Percentiles rank a stretch among this genome's conserved stretches.
Evolutionary conservation across 2,329 filamentous ascomycete species (phyloP).

Genomic region (Dactylonectria macrodidyma): DNA sequence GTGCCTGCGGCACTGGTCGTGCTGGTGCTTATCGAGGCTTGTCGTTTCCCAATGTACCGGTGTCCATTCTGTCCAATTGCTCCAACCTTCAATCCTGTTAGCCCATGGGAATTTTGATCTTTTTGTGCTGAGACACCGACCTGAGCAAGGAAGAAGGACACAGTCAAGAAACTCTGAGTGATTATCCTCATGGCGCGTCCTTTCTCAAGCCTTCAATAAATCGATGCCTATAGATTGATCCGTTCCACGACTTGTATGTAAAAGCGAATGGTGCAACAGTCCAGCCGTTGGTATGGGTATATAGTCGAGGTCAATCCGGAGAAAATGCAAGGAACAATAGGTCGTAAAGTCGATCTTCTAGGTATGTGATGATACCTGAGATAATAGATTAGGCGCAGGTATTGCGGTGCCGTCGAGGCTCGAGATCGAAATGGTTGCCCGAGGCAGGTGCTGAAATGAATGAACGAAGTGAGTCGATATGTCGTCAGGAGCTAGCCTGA

Average conservation of each 20-base stretch:
- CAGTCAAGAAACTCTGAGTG: conserved; percentile 11
- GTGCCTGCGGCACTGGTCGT: conserved; percentile 19
- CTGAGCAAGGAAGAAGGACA: conserved; percentile 39
- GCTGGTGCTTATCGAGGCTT: conserved; percentile 20
- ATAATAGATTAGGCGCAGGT: conserved; percentile 15
- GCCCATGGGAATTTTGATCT: background rate
- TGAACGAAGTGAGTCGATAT: conserved; percentile 25
- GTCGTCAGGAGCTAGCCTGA: conserved; percentile 39
- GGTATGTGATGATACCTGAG: conserved; percentile 10
- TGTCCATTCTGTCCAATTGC: conserved; percentile 31
- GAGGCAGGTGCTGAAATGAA: conserved; percentile 37
- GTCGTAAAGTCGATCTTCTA: conserved; percentile 1
- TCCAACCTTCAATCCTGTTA: conserved; percentile 37
- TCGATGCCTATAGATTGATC: conserved; percentile 10
- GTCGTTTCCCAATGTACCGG: conserved; percentile 36
- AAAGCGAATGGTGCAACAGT: conserved; percentile 42
- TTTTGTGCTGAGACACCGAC: conserved; percentile 26
- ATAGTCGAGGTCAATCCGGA: conserved; percentile 16
- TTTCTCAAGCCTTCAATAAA: background rate
- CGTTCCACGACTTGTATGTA: conserved; percentile 26
- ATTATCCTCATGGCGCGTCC: conserved; percentile 24
- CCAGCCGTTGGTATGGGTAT: conserved; percentile 41
- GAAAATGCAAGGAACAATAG: conserved; percentile 27
- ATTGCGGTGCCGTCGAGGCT: conserved; percentile 9
- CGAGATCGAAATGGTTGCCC: conserved; percentile 40